Percentiles rank a stretch among this genome's conserved stretches.
phyloP scores from a whole-genome alignment of 2,329 filamentous ascomycete genomes.

The Tolypocladium tundrense region DNA sequence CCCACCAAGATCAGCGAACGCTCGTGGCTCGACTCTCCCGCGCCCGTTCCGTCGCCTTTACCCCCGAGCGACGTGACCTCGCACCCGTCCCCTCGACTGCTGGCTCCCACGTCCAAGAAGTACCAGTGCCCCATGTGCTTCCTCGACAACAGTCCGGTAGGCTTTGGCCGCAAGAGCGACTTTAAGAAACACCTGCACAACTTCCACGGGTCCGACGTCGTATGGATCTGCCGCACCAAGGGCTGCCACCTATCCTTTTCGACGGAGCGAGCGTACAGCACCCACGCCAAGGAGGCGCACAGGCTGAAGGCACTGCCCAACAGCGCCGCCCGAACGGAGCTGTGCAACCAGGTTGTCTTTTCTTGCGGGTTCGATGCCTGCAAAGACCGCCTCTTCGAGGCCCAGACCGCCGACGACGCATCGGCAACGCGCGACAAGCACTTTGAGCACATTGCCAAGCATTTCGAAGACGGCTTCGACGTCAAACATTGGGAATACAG shows the following conservation, averaged over 20 bases:
- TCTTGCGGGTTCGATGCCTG: conserved; percentile 31
- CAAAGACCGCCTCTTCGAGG: conserved; percentile 32
- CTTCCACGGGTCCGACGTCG: conserved; percentile 31
- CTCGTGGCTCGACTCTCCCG: conserved; percentile 30
- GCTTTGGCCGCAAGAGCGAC: conserved; percentile 35
- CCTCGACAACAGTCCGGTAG: conserved; percentile 32
- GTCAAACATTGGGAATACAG: conserved; percentile 33
- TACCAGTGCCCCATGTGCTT: conserved; percentile 36
- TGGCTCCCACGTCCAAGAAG: conserved; percentile 28
- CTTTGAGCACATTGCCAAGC: conserved; percentile 36
- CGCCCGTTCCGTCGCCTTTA: conserved; percentile 23
- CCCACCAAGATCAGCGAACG: conserved; percentile 21
- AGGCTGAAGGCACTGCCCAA: conserved; percentile 29
- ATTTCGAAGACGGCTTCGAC: conserved; percentile 32
- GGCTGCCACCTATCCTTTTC: conserved; percentile 32
- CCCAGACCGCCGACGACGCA: conserved; percentile 24
- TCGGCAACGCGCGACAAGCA: conserved; percentile 28
- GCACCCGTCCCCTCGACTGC: conserved; percentile 24
- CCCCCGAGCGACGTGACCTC: conserved; percentile 21
- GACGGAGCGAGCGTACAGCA: conserved; percentile 33
- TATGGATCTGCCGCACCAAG: conserved; percentile 32
- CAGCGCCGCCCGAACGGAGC: conserved; percentile 28
- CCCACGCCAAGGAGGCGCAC: conserved; percentile 32
- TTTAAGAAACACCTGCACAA: conserved; percentile 40
- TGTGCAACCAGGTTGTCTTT: conserved; percentile 34